Percentiles rank a stretch among this genome's conserved stretches.
Conservation (phyloP, 208 protist genomes). For the Wallacemonas sp. region DNA sequence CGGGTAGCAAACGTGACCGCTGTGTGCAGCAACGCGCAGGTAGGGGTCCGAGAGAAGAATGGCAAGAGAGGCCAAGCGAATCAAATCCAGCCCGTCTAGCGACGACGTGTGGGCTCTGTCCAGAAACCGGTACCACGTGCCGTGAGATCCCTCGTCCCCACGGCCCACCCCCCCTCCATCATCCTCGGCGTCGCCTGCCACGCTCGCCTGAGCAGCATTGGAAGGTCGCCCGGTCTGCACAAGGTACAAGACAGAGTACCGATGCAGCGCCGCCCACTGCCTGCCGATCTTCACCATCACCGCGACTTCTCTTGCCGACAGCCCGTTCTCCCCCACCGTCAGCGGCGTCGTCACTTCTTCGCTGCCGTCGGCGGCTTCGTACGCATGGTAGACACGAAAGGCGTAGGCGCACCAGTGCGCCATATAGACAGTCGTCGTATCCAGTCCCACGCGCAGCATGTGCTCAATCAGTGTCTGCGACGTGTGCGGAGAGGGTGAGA, state of each 20-base stretch:
- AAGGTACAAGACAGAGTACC: too few relatives aligned
- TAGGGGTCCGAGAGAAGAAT: slow-evolving; percentile 55
- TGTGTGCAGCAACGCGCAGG: slow-evolving; percentile 45
- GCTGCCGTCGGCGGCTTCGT: neutral
- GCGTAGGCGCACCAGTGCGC: slow-evolving; percentile 17
- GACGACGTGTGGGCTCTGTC: neutral
- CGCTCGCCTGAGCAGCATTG: slow-evolving; percentile 2
- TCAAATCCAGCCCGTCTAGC: slow-evolving; percentile 15
- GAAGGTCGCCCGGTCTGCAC: too few relatives aligned
- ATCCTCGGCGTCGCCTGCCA: neutral
- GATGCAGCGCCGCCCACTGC: too few relatives aligned
- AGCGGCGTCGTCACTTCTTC: neutral
- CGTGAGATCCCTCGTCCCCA: neutral
- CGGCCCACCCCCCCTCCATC: neutral
- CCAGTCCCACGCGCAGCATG: too few relatives aligned
- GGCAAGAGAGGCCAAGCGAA: slow-evolving; percentile 37
- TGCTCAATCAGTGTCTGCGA: slow-evolving; percentile 15
- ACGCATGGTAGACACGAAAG: slow-evolving; percentile 2
- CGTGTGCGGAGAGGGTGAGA: slow-evolving; percentile 18
- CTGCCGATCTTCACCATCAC: too few relatives aligned
- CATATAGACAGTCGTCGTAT: too few relatives aligned
- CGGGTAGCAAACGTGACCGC: slow-evolving; percentile 56
- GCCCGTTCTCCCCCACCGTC: neutral
- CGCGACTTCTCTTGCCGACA: too few relatives aligned
- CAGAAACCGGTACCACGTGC: neutral